A percentile compares a stretch with the other conserved stretches of the same genome.
These are phyloP conservation scores for Grosmannia huntii DNA, from an alignment of 2,329 filamentous ascomycete species.

Conservation along the genomic window DNA sequence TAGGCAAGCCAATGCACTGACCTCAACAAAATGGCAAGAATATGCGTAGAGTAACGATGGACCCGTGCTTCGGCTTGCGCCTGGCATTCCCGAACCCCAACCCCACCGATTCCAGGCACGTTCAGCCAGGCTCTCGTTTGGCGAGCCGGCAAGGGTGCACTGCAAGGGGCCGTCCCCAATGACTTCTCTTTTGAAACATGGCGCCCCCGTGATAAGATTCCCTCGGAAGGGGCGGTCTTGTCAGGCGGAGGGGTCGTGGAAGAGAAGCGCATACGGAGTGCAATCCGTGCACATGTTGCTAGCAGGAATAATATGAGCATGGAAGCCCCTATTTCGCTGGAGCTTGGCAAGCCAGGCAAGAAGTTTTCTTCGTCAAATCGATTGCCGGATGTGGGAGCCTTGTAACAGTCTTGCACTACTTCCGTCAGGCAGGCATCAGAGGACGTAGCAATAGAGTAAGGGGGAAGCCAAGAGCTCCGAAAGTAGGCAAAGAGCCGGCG, in stretches of 20 bases:
- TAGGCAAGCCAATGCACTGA: not conserved
- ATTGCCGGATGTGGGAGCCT: not conserved
- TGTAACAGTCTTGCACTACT: not conserved
- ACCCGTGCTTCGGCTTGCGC: not conserved
- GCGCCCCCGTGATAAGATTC: conserved; percentile 5
- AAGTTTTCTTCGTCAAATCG: not conserved
- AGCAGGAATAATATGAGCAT: too few relatives aligned
- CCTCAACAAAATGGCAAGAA: too few relatives aligned
- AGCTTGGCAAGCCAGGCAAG: not conserved
- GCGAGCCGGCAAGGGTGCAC: not conserved
- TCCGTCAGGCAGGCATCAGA: not conserved
- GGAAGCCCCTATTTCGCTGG: too few relatives aligned
- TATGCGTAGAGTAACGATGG: not conserved
- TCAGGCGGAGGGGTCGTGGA: not conserved
- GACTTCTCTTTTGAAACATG: conserved; percentile 1
- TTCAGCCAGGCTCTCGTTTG: not conserved
- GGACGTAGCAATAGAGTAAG: too few relatives aligned
- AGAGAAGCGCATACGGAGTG: not conserved
- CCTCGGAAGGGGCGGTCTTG: not conserved
- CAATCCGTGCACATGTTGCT: not conserved
- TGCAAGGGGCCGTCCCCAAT: not conserved
- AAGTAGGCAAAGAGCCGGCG: not conserved
- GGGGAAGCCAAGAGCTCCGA: too few relatives aligned
- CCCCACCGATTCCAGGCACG: not conserved
- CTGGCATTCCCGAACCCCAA: not conserved